Conservation (phyloP, 73 alveolate species). For the Stentor coeruleus region DNA sequence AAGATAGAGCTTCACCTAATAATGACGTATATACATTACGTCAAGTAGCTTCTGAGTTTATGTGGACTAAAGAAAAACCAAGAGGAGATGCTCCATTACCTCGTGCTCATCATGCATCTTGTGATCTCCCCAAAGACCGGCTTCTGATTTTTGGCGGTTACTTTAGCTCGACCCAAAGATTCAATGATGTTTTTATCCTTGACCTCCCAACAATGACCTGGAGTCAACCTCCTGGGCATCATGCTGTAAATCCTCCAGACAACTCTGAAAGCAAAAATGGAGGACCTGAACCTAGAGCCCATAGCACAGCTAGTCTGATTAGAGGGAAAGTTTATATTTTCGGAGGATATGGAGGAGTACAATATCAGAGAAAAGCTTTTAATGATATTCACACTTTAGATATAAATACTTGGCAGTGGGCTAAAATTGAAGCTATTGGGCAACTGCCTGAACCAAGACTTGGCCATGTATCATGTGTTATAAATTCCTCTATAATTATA, state of each 20-base stretch:
- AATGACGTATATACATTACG: slow-evolving; percentile 40
- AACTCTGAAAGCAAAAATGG: slow-evolving; percentile 69
- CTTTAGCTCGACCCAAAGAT: slow-evolving; percentile 54
- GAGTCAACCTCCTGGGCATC: slow-evolving; percentile 72
- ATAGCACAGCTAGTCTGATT: slow-evolving; percentile 81
- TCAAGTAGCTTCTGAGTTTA: slow-evolving; percentile 36
- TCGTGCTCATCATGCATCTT: slow-evolving; percentile 79
- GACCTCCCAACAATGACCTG: slow-evolving; percentile 51
- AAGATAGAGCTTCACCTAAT: slow-evolving; percentile 64
- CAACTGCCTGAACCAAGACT: slow-evolving; percentile 96
- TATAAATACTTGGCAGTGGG: slow-evolving; percentile 86
- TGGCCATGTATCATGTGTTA: slow-evolving; percentile 89
- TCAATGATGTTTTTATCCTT: slow-evolving; percentile 75
- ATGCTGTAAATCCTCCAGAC: slow-evolving; percentile 61
- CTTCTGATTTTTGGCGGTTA: slow-evolving; percentile 85
- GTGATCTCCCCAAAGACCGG: slow-evolving; percentile 62
- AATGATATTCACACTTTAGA: slow-evolving; percentile 93
- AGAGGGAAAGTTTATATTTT: slow-evolving; percentile 88
- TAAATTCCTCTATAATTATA: slow-evolving; percentile 61
- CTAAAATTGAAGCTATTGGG: slow-evolving; percentile 69
- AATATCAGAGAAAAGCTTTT: slow-evolving; percentile 89
- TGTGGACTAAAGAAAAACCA: slow-evolving; percentile 69
- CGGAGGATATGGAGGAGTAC: slow-evolving; percentile 99
- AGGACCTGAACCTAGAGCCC: slow-evolving; percentile 97
- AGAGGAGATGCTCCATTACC: slow-evolving; percentile 63